Percentiles rank a stretch among this genome's conserved stretches.
These are phyloP conservation scores for Haplosporangium sp. DNA, from an alignment of 371 early-diverging fungal genomes.

Conservation along the genomic window DNA sequence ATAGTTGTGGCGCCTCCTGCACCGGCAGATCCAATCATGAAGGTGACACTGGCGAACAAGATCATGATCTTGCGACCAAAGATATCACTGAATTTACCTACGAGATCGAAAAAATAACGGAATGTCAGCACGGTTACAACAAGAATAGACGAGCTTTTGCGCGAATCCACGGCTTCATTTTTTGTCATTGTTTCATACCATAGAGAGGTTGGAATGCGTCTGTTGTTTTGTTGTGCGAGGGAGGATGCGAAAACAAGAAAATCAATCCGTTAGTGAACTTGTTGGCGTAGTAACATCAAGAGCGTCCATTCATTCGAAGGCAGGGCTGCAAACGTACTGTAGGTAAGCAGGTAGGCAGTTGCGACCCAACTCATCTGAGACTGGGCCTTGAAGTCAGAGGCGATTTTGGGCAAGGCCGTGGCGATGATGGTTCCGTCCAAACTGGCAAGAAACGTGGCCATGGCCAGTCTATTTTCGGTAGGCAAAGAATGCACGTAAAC, in stretches of 20 bases:
- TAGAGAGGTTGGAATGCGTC: slow-evolving; percentile 21
- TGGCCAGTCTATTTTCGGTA: not conserved
- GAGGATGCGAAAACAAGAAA: not conserved
- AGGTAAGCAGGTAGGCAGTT: slow-evolving; percentile 62
- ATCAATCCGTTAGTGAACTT: not conserved
- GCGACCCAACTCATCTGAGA: slow-evolving; percentile 75
- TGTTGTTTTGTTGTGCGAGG: not conserved
- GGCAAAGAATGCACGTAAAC: not conserved
- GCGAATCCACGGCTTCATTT: not conserved
- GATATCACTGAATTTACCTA: slow-evolving; percentile 64
- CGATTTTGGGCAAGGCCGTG: slow-evolving; percentile 75
- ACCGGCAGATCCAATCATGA: slow-evolving; percentile 61
- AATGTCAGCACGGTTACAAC: no score
- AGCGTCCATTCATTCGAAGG: no score
- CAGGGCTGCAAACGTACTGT: slow-evolving; percentile 9
- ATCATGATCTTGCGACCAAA: slow-evolving; percentile 72
- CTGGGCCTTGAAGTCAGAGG: slow-evolving; percentile 71
- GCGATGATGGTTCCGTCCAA: slow-evolving; percentile 83
- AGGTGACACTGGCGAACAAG: slow-evolving; percentile 57
- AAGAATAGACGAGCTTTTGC: no score
- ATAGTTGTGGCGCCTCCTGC: slow-evolving; percentile 66
- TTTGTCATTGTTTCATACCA: not conserved
- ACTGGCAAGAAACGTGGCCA: slow-evolving; percentile 72
- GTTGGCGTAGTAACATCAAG: no score
- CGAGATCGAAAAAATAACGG: no score